Base-by-base conservation (phyloP, 2,329 filamentous ascomycete genomes). In the Chaetomium sp. region DNA sequence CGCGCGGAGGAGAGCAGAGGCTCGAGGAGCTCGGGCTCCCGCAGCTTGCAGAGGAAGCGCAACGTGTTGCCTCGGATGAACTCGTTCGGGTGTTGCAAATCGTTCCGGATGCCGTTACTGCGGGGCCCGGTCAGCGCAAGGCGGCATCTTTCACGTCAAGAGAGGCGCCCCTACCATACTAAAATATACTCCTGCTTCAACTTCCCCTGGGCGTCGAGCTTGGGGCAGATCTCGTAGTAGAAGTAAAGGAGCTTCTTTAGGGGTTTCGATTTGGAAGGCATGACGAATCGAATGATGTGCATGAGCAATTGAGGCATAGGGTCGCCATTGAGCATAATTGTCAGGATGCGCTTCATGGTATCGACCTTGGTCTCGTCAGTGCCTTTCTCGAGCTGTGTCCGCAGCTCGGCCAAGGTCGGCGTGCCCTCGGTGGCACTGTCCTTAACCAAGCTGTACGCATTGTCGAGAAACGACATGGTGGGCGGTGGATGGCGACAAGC, bases 261-360 rank as follows among this genome's bases (percentile, higher is more conserved):
- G 50, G 90, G 83, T 82, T 99, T 99, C 79, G 91, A 92, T 82
- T 96, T 97, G 69, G 93, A 97, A 16, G 95, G 95, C 95, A 99
- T 99, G 73, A 99, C 93, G 77, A 99, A 99, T 77, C 95, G 92
- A 78, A 99, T 99, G 75, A 99, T 99, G 82, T 98, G 95, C 95
- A 99, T 99, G 72, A 99, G 88, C 23, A 99, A 85, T 72, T 93
- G 89, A 29, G 93, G 90, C 90, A 99, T 95, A 49, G 95, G 89
- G 76, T 99, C 94, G 72, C 95, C 95, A 78, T 98, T 98, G 75
- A 99, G 87, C 95, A 99, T 98, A 76, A 97, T 88, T 69, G 92
- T 96, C 76, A 98, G 82, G 77, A 99, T 93, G 81, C 88, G 90
- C 87, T 95, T 96, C 92, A 96, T 96, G 66, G 93, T 97, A 71